These are phyloP conservation scores for Scenedesmus sp. DNA, from an alignment of 163 green algal species.

Conservation along the genomic window DNA sequence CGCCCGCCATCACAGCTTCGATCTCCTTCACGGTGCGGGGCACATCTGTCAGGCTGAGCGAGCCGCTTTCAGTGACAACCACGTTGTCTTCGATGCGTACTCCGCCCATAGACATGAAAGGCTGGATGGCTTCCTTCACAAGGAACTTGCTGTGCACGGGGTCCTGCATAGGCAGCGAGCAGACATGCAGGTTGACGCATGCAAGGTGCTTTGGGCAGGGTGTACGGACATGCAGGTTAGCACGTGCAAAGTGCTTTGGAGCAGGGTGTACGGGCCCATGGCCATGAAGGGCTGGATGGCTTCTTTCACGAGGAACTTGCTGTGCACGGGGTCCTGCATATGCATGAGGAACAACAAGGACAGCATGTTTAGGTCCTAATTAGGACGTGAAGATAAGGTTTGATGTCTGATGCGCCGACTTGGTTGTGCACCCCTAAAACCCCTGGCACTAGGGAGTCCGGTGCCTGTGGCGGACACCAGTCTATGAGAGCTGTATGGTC, in stretches of 20 bases:
- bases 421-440: too few relatives aligned
- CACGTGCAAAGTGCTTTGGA: not conserved
- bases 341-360: not conserved
- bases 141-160: slow-evolving; percentile 62
- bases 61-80: slow-evolving; percentile 78
- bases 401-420: too few relatives aligned
- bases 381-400: too few relatives aligned
- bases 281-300: slow-evolving; percentile 53
- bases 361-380: not conserved
- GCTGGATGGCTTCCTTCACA: slow-evolving; percentile 52
- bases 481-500: too few relatives aligned
- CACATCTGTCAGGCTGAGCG: slow-evolving; percentile 79
- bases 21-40: slow-evolving; percentile 85
- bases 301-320: slow-evolving; percentile 63
- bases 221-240: not conserved
- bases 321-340: slow-evolving; percentile 57
- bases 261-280: slow-evolving; percentile 53
- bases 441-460: too few relatives aligned
- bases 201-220: not conserved
- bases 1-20: slow-evolving; percentile 89
- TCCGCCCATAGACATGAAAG: slow-evolving; percentile 70
- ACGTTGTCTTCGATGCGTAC: slow-evolving; percentile 90
- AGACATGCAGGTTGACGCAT: not conserved
- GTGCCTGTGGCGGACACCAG: too few relatives aligned
- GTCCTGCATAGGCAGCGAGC: slow-evolving; percentile 51